Conservation (phyloP, 345 rosid species). For the Acer saccharum region DNA sequence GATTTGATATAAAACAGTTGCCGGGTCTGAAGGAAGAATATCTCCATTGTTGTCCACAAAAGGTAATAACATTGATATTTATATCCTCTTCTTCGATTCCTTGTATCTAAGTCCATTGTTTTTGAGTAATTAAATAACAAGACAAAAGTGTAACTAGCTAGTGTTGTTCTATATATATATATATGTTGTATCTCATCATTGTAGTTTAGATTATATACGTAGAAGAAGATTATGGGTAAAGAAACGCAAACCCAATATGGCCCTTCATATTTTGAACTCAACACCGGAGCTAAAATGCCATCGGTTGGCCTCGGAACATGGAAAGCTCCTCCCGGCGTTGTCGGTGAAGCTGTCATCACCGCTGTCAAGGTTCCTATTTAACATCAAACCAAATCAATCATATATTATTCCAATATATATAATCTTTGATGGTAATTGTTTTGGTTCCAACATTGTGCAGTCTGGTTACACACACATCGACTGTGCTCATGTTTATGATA, state of each 20-base stretch:
- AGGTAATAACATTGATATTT: not conserved
- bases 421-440: not conserved
- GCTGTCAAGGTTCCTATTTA: constrained; percentile 44
- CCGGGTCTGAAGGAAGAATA: not conserved
- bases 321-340: constrained; percentile 53
- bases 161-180: not conserved
- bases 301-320: constrained; percentile 60
- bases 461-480: constrained; percentile 57
- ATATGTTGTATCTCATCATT: not conserved
- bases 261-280: constrained; percentile 43
- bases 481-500: constrained; percentile 49
- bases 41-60: not conserved
- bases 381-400: too few species aligned
- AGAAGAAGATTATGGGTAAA: constrained; percentile 31
- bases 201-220: not conserved
- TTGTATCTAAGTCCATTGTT: not conserved
- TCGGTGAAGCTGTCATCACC: constrained; percentile 39
- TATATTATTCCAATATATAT: too few species aligned
- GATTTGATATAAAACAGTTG: too few species aligned
- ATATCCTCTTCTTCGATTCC: not conserved
- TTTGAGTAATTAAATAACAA: not conserved
- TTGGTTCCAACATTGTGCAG: constrained; percentile 26
- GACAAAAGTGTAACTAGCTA: not conserved
- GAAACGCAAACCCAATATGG: constrained; percentile 20
- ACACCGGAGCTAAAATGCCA: constrained; percentile 52